Percentiles rank a stretch among this genome's conserved stretches.
Conservation (phyloP, 1,139 yeast genomes). For the Pichia terricola region DNA sequence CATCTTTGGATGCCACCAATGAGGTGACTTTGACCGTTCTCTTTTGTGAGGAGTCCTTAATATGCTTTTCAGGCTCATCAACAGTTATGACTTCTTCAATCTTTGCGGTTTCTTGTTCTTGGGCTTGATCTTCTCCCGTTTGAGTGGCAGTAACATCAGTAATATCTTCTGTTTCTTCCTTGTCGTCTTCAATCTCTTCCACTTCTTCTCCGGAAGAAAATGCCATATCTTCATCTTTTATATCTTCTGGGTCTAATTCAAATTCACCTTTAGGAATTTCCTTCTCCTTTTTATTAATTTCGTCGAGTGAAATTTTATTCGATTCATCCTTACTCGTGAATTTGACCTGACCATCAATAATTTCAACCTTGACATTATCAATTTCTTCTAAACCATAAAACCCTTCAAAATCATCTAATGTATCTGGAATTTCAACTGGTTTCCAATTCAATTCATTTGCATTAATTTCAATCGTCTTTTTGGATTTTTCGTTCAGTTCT, state of each 20-base stretch:
- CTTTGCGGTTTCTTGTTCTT: background rate
- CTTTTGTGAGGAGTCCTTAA: background rate
- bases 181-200: background rate
- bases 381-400: slow-evolving; percentile 88
- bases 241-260: slow-evolving; percentile 18
- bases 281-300: slow-evolving; percentile 12
- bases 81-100: background rate
- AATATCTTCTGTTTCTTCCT: slow-evolving; percentile 1
- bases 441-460: slow-evolving; percentile 64
- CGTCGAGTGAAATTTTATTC: slow-evolving; percentile 19
- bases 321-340: slow-evolving; percentile 45
- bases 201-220: slow-evolving; percentile 7
- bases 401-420: slow-evolving; percentile 80
- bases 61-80: background rate
- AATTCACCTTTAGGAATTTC: slow-evolving; percentile 19
- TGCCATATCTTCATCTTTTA: slow-evolving; percentile 10
- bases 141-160: slow-evolving; percentile 1
- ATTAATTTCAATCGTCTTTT: slow-evolving; percentile 25
- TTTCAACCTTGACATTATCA: slow-evolving; percentile 79
- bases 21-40: slow-evolving; percentile 9
- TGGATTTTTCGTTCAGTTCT: background rate
- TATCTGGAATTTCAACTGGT: slow-evolving; percentile 71
- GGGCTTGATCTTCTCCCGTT: slow-evolving; percentile 7
- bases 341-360: slow-evolving; percentile 54
- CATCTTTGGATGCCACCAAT: slow-evolving; percentile 11